Conservation (phyloP, 2,329 filamentous ascomycete genomes). For the Fusarium mexicanum region DNA sequence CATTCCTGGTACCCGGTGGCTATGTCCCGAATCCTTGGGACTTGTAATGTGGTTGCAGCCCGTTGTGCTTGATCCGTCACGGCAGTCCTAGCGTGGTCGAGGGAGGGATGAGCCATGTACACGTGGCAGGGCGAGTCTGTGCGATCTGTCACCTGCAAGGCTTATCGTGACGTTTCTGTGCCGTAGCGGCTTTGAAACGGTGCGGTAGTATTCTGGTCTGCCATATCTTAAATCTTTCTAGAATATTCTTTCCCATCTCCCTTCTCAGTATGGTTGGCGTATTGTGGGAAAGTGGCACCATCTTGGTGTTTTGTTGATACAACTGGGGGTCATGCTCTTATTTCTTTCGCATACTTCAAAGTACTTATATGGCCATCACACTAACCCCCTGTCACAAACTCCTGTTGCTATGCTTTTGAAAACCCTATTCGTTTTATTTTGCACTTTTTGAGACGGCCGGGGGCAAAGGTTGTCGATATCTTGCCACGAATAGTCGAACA, state of each 20-base stretch:
- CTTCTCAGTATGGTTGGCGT: too few species aligned
- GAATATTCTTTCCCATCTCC: fast-evolving
- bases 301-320: neutral
- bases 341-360: too few species aligned
- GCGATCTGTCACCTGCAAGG: neutral
- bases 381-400: too few species aligned
- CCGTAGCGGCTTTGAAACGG: neutral
- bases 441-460: neutral
- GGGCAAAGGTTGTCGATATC: fast-evolving
- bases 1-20: neutral
- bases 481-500: neutral
- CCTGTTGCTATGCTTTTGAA: too few species aligned
- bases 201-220: fast-evolving
- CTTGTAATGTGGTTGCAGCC: fast-evolving
- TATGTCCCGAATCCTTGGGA: too few species aligned
- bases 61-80: fast-evolving
- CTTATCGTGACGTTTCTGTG: neutral
- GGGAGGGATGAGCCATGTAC: neutral
- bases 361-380: too few species aligned
- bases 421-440: neutral
- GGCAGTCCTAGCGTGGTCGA: neutral
- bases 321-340: fast-evolving
- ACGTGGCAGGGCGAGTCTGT: neutral
- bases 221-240: fast-evolving
- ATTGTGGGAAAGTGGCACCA: neutral